Conservation (phyloP, 257 asterid species). For the Ilex aquifolium region DNA sequence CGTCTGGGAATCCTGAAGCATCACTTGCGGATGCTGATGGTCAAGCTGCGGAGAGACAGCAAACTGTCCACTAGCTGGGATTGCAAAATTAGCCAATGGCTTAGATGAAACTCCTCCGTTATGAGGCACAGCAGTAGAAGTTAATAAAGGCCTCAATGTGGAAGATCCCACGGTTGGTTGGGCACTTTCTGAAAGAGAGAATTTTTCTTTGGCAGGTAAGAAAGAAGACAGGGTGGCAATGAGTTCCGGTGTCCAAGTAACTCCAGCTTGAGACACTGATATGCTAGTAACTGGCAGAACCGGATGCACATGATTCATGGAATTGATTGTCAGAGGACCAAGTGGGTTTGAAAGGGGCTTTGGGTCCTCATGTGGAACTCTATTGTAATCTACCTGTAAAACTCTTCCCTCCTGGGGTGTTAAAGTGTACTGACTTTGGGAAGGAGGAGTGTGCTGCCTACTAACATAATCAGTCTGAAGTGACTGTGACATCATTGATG, state of each 20-base stretch:
- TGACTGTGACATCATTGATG: conserved; percentile 25
- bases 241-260: conserved; percentile 84
- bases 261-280: conserved; percentile 47
- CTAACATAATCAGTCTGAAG: conserved; percentile 42
- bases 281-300: conserved; percentile 34
- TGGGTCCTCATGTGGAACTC: conserved; percentile 35
- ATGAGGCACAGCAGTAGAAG: conserved; percentile 38
- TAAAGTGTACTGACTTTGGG: conserved; percentile 35
- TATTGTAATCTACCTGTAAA: conserved; percentile 29
- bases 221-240: conserved; percentile 74
- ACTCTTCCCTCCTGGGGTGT: conserved; percentile 41
- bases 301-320: conserved; percentile 18
- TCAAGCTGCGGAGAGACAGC: conserved; percentile 34
- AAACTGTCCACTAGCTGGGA: conserved; percentile 34
- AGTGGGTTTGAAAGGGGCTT: conserved; percentile 35
- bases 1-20: conserved; percentile 31
- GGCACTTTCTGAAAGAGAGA: conserved; percentile 40
- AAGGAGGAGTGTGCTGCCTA: conserved; percentile 27
- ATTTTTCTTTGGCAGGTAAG: conserved; percentile 41
- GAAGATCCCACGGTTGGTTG: conserved; percentile 30
- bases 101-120: conserved; percentile 34
- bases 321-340: conserved; percentile 16
- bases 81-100: conserved; percentile 28
- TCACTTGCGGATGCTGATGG: conserved; percentile 48
- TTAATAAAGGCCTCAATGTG: conserved; percentile 24